Evolutionary conservation across 768 basidiomycete species (phyloP).

Genomic region (Auriculariales sp.): DNA sequence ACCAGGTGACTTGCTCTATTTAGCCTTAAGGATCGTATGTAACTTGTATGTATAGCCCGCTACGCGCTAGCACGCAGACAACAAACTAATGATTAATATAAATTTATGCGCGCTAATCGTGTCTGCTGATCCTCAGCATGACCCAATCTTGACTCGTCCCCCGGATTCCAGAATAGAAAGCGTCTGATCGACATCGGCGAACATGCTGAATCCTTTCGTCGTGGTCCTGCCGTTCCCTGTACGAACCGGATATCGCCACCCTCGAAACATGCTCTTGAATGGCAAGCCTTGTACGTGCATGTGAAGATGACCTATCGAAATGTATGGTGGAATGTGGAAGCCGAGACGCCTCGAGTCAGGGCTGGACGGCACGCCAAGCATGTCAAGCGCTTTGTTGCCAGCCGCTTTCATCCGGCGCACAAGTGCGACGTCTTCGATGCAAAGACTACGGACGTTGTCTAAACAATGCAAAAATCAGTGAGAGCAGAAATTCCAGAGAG

Average conservation of each 20-base stretch:
- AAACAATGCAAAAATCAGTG: constrained; percentile 2
- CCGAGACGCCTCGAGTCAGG: constrained; percentile 49
- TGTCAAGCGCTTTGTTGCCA: constrained; percentile 38
- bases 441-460: constrained; percentile 44
- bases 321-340: constrained; percentile 73
- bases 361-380: constrained; percentile 23
- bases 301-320: constrained; percentile 58
- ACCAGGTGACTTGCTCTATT: too few relatives aligned
- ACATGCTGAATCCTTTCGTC: constrained; percentile 62
- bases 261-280: constrained; percentile 27
- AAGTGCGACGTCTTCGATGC: constrained; percentile 29
- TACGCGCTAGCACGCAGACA: too few relatives aligned
- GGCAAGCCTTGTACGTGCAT: constrained; percentile 61
- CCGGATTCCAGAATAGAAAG: constrained; percentile 46
- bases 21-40: too few relatives aligned
- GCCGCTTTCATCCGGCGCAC: constrained; percentile 33
- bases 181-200: constrained; percentile 46
- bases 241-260: constrained; percentile 34
- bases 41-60: too few relatives aligned
- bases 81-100: too few relatives aligned
- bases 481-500: too few relatives aligned
- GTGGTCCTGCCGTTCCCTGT: constrained; percentile 22
- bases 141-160: constrained; percentile 30
- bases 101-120: too few relatives aligned
- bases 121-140: too few relatives aligned